These are phyloP conservation scores for Enteropsectra breve DNA, from an alignment of 371 early-diverging fungal genomes.

Conservation along the genomic window DNA sequence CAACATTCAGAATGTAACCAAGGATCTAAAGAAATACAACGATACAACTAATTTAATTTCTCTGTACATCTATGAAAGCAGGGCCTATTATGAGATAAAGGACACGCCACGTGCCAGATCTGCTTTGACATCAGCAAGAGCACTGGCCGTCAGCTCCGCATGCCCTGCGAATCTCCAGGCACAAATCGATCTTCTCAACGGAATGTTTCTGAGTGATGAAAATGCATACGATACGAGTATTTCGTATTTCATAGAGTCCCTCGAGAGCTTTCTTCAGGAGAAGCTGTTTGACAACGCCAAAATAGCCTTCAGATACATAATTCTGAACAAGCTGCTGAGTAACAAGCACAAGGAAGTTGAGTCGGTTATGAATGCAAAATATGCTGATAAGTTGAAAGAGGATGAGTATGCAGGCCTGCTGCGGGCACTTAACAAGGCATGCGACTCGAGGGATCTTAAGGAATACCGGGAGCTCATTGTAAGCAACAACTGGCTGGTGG, in stretches of 20 bases:
- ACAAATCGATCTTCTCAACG: slow-evolving; percentile 59
- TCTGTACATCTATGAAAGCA: slow-evolving; percentile 59
- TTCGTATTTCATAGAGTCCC: slow-evolving; percentile 59
- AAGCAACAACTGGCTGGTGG: slow-evolving; percentile 24
- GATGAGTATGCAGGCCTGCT: slow-evolving; percentile 49
- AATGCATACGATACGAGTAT: slow-evolving; percentile 51
- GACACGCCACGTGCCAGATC: slow-evolving; percentile 53
- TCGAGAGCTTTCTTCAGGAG: slow-evolving; percentile 55
- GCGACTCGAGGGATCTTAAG: slow-evolving; percentile 48
- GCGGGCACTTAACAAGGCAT: slow-evolving; percentile 35
- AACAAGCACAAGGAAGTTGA: slow-evolving; percentile 47
- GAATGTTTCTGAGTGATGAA: slow-evolving; percentile 60
- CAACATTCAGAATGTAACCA: slow-evolving; percentile 42
- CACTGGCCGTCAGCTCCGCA: slow-evolving; percentile 53
- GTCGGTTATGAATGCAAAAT: slow-evolving; percentile 47
- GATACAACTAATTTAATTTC: slow-evolving; percentile 57
- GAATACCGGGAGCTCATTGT: slow-evolving; percentile 48
- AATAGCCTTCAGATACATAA: slow-evolving; percentile 51
- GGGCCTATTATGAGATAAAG: slow-evolving; percentile 57
- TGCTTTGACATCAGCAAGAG: slow-evolving; percentile 57
- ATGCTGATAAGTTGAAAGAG: slow-evolving; percentile 2
- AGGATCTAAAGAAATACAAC: slow-evolving; percentile 58
- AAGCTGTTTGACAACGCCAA: slow-evolving; percentile 40
- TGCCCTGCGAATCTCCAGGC: slow-evolving; percentile 58
- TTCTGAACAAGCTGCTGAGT: slow-evolving; percentile 55